A percentile compares a stretch with the other conserved stretches of the same genome.
Conservation (phyloP, 2,329 filamentous ascomycete species). For the Allantophomopsis cytisporea region DNA sequence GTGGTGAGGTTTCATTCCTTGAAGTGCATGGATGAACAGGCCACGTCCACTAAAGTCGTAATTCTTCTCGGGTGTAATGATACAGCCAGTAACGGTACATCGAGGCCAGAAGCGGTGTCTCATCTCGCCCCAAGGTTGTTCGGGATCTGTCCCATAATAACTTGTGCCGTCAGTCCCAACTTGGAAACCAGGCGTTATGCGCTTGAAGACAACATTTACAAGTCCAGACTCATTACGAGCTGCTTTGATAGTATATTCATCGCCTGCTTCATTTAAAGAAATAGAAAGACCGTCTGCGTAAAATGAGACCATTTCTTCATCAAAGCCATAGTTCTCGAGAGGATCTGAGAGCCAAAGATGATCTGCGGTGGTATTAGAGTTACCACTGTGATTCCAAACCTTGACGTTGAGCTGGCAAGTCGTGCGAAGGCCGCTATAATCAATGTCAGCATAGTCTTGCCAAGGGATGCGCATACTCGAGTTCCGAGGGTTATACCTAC, state of each 20-base stretch:
- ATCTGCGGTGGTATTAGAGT: constrained; percentile 52
- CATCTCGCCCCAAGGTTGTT: constrained; percentile 80
- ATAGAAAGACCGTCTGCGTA: constrained; percentile 72
- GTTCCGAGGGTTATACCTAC: too few relatives aligned
- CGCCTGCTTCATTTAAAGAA: constrained; percentile 70
- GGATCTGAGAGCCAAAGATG: constrained; percentile 73
- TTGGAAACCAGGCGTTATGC: constrained; percentile 50
- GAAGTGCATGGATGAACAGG: constrained; percentile 69
- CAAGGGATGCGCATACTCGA: constrained; percentile 1
- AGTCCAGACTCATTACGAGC: constrained; percentile 63
- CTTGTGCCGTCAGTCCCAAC: constrained; percentile 69
- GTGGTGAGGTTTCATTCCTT: constrained; percentile 99
- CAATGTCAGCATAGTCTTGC: constrained; percentile 12
- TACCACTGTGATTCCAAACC: too few relatives aligned
- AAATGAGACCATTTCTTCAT: constrained; percentile 65
- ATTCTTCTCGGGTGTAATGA: constrained; percentile 65
- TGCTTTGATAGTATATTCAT: constrained; percentile 74
- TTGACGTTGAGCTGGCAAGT: constrained; percentile 89
- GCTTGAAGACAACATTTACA: constrained; percentile 70
- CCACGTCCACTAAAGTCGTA: constrained; percentile 67
- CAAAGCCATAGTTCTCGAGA: constrained; percentile 66
- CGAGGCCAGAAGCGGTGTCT: constrained; percentile 85
- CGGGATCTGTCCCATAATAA: constrained; percentile 69
- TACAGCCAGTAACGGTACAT: constrained; percentile 64
- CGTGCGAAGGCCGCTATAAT: constrained; percentile 62